Base-by-base conservation (phyloP, 2,329 filamentous ascomycete genomes). In the Ceratocystis cubensis region DNA sequence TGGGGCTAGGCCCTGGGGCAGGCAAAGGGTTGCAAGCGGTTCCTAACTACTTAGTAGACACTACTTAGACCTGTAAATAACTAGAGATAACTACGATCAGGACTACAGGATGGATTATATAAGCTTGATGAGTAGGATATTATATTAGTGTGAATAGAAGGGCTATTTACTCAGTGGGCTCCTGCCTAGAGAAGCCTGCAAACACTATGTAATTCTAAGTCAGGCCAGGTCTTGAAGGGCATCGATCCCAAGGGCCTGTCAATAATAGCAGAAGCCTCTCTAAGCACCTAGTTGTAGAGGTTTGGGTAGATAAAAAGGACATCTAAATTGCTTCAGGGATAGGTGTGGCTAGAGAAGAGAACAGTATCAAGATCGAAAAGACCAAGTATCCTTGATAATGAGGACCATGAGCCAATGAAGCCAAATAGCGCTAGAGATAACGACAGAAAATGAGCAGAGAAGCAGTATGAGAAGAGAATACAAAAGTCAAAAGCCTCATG, bases 391-490 rank as follows among this genome's bases (percentile, higher is more conserved):
- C 61, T 41, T 22, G 37, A 62, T 22, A 25, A n/a, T 62, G 8
- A 62, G 25, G 37, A 33, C 15, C 20, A 46, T 25, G 15, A 22
- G 61, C 37, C 61, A 28, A 28, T 15, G 7, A 20, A 25, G 8
- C 17, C 7, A 62, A 15, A 41, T 3, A 3, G 30, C 7, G 33
- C 61, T 37, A 10, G 61, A 17, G 33, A 22, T 62, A 7, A 33
- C 10, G 10, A 50, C 2, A 2, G 2, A 25, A 22, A 25, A 25
- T 25, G 22, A 25, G 0, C 22, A 25, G 22, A 25, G 2, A 53
- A 37, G 8, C 8, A 64, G 13, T 46, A 22, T 20, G 37, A 50
- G 33, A 65, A 20, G 48, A 66, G 22, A 37, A 61, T 46, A 61
- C 5, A n/a, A 7, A 6, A 57, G 41, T 22, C 28, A 6, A 25